phyloP scores from a whole-genome alignment of 2,329 filamentous ascomycete genomes.

The Nemania abortiva region DNA sequence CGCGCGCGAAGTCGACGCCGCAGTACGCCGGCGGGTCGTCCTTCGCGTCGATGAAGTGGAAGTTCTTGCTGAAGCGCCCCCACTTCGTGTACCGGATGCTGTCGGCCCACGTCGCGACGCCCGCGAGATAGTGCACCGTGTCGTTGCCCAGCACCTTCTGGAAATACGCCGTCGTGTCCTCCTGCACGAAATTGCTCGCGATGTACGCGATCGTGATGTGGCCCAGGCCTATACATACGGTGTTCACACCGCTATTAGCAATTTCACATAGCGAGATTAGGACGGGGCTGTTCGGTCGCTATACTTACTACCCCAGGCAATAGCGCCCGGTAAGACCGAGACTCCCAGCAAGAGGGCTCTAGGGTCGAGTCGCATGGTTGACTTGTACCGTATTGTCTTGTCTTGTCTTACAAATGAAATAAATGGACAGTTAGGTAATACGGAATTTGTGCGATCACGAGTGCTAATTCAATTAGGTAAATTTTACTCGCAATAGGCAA shows the following conservation, averaged over 20 bases:
- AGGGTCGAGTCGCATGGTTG: slow-evolving; percentile 50
- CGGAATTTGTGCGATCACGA: neutral
- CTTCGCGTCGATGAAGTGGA: slow-evolving; percentile 78
- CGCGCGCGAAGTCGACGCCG: slow-evolving; percentile 69
- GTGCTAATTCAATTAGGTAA: slow-evolving; percentile 9
- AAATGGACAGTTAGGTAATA: neutral
- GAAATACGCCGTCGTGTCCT: slow-evolving; percentile 67
- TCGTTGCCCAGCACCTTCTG: slow-evolving; percentile 67
- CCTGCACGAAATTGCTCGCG: slow-evolving; percentile 69
- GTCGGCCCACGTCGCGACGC: slow-evolving; percentile 76
- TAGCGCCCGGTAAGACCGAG: slow-evolving; percentile 51
- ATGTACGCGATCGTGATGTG: slow-evolving; percentile 75
- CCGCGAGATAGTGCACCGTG: slow-evolving; percentile 69
- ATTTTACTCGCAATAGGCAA: neutral
- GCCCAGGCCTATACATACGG: slow-evolving; percentile 63
- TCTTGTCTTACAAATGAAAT: too few species aligned
- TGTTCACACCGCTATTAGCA: slow-evolving; percentile 31
- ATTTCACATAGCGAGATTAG: neutral
- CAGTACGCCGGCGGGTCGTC: slow-evolving; percentile 70
- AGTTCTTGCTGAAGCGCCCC: slow-evolving; percentile 70
- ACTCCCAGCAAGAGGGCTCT: slow-evolving; percentile 47
- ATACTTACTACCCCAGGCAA: slow-evolving; percentile 59
- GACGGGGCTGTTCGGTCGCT: neutral
- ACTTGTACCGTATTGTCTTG: too few species aligned
- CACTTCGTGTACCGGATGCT: slow-evolving; percentile 73